phyloP scores from a whole-genome alignment of 23 red algal species.

The Gracilaria gracilis region DNA sequence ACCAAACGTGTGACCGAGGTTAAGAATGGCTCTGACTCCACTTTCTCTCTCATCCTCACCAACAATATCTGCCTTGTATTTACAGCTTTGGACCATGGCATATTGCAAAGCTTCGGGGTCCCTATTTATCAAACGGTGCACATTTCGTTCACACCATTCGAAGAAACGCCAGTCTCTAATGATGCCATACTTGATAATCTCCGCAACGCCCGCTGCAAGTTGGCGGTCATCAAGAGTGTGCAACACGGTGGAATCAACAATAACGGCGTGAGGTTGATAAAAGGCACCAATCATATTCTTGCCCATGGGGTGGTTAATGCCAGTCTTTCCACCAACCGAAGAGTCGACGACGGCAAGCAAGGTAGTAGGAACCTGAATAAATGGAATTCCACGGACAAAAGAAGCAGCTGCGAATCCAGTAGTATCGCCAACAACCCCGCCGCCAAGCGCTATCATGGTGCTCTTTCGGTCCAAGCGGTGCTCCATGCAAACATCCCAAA shows the following conservation, averaged over 20 bases:
- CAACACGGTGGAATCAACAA: conserved; percentile 82
- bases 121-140: conserved; percentile 62
- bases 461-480: conserved; percentile 81
- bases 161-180: conserved; percentile 91
- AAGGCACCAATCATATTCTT: conserved; percentile 99
- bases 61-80: conserved; percentile 89
- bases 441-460: conserved; percentile 89
- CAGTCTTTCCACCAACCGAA: conserved; percentile 95
- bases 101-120: conserved; percentile 80
- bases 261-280: conserved; percentile 91
- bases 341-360: conserved; percentile 95
- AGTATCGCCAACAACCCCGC: conserved; percentile 91
- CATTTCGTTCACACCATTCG: conserved; percentile 86
- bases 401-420: conserved; percentile 94
- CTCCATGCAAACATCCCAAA: conserved; percentile 88
- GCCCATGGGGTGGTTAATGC: conserved; percentile 90
- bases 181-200: conserved; percentile 97
- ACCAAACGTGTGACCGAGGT: conserved; percentile 97
- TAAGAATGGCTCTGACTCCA: conserved; percentile 90
- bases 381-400: conserved; percentile 87
- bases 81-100: conserved; percentile 86
- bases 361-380: conserved; percentile 93
- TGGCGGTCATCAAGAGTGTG: conserved; percentile 87
- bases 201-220: conserved; percentile 85
- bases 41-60: conserved; percentile 86